These are phyloP conservation scores for Acacia acuminata DNA, from an alignment of 306 rosid species.

Conservation along the genomic window DNA sequence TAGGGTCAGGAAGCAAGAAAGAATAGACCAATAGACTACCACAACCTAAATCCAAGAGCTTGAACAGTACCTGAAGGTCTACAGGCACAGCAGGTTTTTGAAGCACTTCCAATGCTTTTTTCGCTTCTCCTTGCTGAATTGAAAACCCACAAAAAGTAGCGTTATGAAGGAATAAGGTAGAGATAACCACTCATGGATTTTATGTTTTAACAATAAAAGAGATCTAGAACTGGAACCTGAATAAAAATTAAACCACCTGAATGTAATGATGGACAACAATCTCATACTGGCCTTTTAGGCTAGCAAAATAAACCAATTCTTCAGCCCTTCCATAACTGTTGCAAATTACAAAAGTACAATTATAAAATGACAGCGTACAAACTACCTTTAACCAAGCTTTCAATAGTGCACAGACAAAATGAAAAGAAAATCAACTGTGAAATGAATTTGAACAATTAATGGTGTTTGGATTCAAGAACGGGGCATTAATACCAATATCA, in stretches of 20 bases:
- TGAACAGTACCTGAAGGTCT: slow-evolving; percentile 79
- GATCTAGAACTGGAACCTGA: slow-evolving; percentile 15
- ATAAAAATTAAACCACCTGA: slow-evolving; percentile 66
- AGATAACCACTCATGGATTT: slow-evolving; percentile 11
- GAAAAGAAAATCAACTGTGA: slow-evolving; percentile 21
- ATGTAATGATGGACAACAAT: slow-evolving; percentile 92
- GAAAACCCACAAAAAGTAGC: slow-evolving; percentile 20
- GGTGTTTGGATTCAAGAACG: neutral
- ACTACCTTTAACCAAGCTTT: slow-evolving; percentile 8
- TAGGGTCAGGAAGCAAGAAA: slow-evolving; percentile 8
- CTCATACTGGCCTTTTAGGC: slow-evolving; percentile 91
- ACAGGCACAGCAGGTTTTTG: slow-evolving; percentile 78
- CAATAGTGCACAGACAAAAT: neutral
- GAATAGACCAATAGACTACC: slow-evolving; percentile 9
- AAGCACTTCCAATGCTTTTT: slow-evolving; percentile 92
- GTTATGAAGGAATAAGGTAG: neutral
- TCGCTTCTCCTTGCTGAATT: slow-evolving; percentile 92
- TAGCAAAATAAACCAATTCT: slow-evolving; percentile 92
- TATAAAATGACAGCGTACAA: slow-evolving; percentile 12
- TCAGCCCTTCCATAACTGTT: slow-evolving; percentile 96
- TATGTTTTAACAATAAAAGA: slow-evolving; percentile 27
- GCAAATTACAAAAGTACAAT: slow-evolving; percentile 37
- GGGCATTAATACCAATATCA: slow-evolving; percentile 13
- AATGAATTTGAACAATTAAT: neutral
- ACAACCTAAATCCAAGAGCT: slow-evolving; percentile 15